These are phyloP conservation scores for Toxoplasma gondii DNA, from an alignment of 169 alveolate species.

Conservation along the genomic window DNA sequence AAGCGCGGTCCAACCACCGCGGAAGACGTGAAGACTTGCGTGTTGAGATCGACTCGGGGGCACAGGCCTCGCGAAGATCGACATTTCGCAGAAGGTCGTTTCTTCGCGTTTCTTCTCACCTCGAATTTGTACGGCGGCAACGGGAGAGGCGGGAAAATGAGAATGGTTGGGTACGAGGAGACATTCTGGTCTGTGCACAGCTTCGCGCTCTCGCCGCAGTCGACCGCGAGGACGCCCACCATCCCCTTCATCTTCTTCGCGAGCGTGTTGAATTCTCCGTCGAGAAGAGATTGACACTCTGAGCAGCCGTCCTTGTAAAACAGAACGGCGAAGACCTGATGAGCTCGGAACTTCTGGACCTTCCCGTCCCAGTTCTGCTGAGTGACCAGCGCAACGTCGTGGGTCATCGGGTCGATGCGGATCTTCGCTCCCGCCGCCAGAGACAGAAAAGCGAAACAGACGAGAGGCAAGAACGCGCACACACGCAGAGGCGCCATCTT, in stretches of 20 bases:
- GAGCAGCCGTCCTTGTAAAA: slow-evolving; percentile 32
- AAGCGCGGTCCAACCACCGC: too few relatives aligned
- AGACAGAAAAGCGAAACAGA: background rate
- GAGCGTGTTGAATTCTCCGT: slow-evolving; percentile 76
- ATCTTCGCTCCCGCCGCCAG: slow-evolving; percentile 9
- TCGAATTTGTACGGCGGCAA: slow-evolving; percentile 41
- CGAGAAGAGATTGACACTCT: slow-evolving; percentile 55
- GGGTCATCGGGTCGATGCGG: slow-evolving; percentile 56
- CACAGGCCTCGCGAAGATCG: too few relatives aligned
- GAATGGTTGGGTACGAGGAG: slow-evolving; percentile 72
- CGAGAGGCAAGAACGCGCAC: background rate
- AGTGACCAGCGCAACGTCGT: slow-evolving; percentile 43
- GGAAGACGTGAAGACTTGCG: too few relatives aligned
- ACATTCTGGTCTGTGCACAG: slow-evolving; percentile 85
- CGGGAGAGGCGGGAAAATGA: slow-evolving; percentile 80
- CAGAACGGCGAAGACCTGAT: slow-evolving; percentile 32
- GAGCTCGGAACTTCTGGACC: slow-evolving; percentile 40
- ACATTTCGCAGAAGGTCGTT: too few relatives aligned
- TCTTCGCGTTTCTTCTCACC: background rate
- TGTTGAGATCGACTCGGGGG: too few relatives aligned
- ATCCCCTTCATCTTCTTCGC: slow-evolving; percentile 86
- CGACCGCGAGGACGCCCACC: slow-evolving; percentile 79
- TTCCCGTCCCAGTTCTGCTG: slow-evolving; percentile 52
- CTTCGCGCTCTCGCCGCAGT: slow-evolving; percentile 81
- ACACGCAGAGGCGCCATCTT: background rate